Base-by-base conservation (phyloP, 306 rosid genomes). In the Echinosophora koreensis region DNA sequence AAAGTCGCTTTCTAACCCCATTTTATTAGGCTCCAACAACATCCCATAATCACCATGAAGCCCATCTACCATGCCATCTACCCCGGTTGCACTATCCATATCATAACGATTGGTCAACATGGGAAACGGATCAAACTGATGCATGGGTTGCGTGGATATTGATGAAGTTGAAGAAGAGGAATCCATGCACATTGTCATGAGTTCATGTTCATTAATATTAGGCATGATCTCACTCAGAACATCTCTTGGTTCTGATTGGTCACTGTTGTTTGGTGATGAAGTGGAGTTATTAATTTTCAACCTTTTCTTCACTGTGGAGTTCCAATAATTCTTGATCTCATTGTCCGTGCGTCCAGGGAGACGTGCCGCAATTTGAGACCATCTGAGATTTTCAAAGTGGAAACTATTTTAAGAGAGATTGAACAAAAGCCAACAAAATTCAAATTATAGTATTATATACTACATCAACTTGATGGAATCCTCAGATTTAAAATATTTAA, bases 341-440 rank as follows among this genome's bases (percentile, higher is more conserved):
- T 94, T 94, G 87, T 94, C 98, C 0, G 98, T 94, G 17, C 98
- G 88, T 73, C 98, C 98, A 0, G 98, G 98, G 17, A 94, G 94
- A 71, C 96, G 96, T 44, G 96, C 93, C 1, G 98, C 98, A 47
- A 94, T 94, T 62, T 94, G 98, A 79, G 98, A 94, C 98, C 98
- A 94, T 83, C 98, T 94, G 80, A 79, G 0, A 81, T 57, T 63
- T 14, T 57, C 52, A 64, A 17, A 66, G 12, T 10, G 13, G 0
- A 57, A 52, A 59, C 68, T 12, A 22, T 64, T 6, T 22, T 22
- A 22, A 70, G 52, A 50, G 8, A n/a, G 42, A 37, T 6, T 30
- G 4, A 51, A 32, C 17, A 16, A 28, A 44, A 52, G 2, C 18
- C 0, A 18, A 2, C 11, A 15, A 30, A 30, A 30, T 54, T 12